Base-by-base conservation (phyloP, 768 basidiomycete genomes). In the Omphalotus guepiniiformis region DNA sequence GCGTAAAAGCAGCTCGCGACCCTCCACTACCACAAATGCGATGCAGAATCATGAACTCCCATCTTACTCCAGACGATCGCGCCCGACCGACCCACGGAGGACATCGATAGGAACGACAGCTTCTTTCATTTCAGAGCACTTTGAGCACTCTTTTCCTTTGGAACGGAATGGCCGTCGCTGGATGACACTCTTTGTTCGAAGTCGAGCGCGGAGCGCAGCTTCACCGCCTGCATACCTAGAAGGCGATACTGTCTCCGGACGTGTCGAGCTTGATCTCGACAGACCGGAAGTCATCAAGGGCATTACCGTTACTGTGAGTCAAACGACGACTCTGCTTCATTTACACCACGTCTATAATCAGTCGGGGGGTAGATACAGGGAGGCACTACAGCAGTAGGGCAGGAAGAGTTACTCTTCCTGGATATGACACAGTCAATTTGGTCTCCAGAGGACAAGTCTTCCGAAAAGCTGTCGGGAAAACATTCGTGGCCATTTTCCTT, bases 341-440 rank as follows among this genome's bases (percentile, higher is more conserved):
- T 4, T 8, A 11, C 15, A 4, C 19, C 32, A 25, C 18, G n/a
- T 28, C 27, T 28, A 19, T 13, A 6, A 27, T 5, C 18, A 40
- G 30, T 37, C 22, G 44, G 25, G 49, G 36, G n/a, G 34, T 29
- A 79, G 79, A 59, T 78, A 8, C 61, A 63, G 28, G 78, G 64
- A 25, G 72, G 74, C 4, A 73, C 74, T 15, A 79, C 78, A 3
- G 61, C 73, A 2, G 76, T 81, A 4, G 78, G 78, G 12, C 80
- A 82, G 52, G 77, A 82, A 42, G 76, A 79, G 47, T 56, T 66
- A 1, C 40, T 58, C 5, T 82, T 81, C 55, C 62, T 81, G 9
- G 61, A 74, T 15, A 46, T 71, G 15, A 64, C 69, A 16, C 60
- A 72, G 26, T 59, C 58, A 21, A 53, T 83, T 2, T 79, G 78